phyloP scores from a whole-genome alignment of 73 alveolate genomes.

The Symbiodinium natans region DNA sequence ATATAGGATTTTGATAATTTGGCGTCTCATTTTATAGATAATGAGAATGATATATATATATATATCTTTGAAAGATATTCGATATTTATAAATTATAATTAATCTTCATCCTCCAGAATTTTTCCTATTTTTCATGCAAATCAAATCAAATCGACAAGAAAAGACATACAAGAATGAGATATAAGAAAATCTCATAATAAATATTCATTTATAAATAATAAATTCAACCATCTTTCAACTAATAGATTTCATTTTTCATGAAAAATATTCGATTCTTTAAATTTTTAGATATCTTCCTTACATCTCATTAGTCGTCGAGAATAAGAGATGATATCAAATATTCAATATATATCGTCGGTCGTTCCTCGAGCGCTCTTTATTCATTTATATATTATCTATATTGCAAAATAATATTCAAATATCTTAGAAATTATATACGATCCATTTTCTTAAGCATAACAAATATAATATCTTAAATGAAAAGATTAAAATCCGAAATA shows the following conservation, averaged over 20 bases:
- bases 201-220: neutral
- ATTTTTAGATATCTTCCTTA: neutral
- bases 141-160: neutral
- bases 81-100: neutral
- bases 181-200: neutral
- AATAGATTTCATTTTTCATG: neutral
- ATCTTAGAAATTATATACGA: no score
- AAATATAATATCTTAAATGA: no score
- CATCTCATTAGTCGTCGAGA: no score
- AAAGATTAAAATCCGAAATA: no score
- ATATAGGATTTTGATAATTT: no score
- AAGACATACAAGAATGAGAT: neutral
- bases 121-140: neutral
- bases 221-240: neutral
- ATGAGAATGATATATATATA: constrained; percentile 7
- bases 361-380: no score
- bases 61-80: neutral
- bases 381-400: neutral
- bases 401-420: neutral
- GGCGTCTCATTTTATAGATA: no score
- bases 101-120: neutral
- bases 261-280: neutral
- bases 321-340: no score
- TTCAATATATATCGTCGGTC: no score
- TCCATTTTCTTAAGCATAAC: no score